These are phyloP conservation scores for Ascochyta rabiei DNA, from an alignment of 2,329 filamentous ascomycete genomes.

Conservation along the genomic window DNA sequence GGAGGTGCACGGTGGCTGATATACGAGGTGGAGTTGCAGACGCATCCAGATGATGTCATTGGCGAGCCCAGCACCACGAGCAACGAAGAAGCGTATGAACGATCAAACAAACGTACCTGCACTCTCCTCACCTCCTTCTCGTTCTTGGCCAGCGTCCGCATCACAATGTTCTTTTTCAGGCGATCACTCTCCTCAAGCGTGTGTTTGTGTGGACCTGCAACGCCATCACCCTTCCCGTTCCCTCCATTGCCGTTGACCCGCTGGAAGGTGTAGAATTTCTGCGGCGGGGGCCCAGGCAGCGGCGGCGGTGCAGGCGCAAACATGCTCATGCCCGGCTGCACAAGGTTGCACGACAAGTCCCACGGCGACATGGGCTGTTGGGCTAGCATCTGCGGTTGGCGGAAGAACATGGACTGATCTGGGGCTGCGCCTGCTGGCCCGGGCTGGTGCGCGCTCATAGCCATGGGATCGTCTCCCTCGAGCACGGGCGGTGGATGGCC, in stretches of 20 bases:
- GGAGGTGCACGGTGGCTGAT: slow-evolving; percentile 6
- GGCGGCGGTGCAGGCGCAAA: slow-evolving; percentile 15
- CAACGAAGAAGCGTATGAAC: slow-evolving; percentile 1
- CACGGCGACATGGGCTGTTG: slow-evolving; percentile 29
- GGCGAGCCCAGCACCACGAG: neutral
- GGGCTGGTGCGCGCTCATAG: slow-evolving; percentile 8
- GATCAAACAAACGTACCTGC: slow-evolving; percentile 34
- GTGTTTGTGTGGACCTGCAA: slow-evolving; percentile 76
- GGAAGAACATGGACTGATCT: slow-evolving; percentile 32
- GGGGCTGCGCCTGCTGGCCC: slow-evolving; percentile 1
- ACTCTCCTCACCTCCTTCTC: slow-evolving; percentile 69
- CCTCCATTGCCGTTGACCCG: slow-evolving; percentile 77
- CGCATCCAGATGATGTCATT: slow-evolving; percentile 17
- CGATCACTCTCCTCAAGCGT: slow-evolving; percentile 74
- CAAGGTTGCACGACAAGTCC: slow-evolving; percentile 31
- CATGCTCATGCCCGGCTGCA: slow-evolving; percentile 24
- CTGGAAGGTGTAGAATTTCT: slow-evolving; percentile 70
- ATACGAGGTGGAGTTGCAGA: slow-evolving; percentile 4
- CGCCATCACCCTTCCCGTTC: slow-evolving; percentile 73
- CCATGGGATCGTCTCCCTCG: slow-evolving; percentile 17
- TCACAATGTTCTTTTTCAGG: slow-evolving; percentile 81
- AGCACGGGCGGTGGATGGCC: slow-evolving; percentile 33
- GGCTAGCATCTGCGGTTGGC: slow-evolving; percentile 20
- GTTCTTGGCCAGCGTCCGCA: slow-evolving; percentile 67
- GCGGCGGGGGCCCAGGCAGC: slow-evolving; percentile 13